phyloP scores from a whole-genome alignment of 805 yeast genomes.

The Teunomyces barrocoloradensis region DNA sequence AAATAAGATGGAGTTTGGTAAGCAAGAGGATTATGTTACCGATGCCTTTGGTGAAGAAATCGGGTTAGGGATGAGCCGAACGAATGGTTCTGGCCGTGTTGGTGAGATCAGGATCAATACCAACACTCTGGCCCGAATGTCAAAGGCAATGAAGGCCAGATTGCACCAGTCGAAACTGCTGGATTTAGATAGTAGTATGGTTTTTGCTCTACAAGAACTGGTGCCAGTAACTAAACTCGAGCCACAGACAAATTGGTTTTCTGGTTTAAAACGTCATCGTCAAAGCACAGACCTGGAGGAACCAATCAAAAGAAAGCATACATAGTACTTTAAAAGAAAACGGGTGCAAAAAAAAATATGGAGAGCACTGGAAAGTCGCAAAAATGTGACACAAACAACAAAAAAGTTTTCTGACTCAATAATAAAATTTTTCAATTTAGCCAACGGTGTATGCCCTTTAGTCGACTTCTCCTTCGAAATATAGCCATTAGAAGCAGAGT shows the following conservation, averaged over 20 bases:
- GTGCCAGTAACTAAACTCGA: not conserved
- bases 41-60: constrained; percentile 77
- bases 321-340: not conserved
- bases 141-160: constrained; percentile 58
- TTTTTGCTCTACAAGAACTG: constrained; percentile 9
- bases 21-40: constrained; percentile 57
- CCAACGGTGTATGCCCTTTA: constrained; percentile 3
- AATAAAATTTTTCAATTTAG: not conserved
- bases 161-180: constrained; percentile 20
- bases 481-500: constrained; percentile 3
- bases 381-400: constrained; percentile 5
- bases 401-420: constrained; percentile 12
- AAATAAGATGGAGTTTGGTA: constrained; percentile 81
- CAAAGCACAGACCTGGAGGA: constrained; percentile 3
- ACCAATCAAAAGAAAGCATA: not conserved
- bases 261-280: constrained; percentile 17
- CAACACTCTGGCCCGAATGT: constrained; percentile 55
- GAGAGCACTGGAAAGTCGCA: not conserved
- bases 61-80: constrained; percentile 73
- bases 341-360: not conserved
- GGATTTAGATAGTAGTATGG: constrained; percentile 15
- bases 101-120: constrained; percentile 34
- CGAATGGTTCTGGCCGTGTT: constrained; percentile 19
- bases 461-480: constrained; percentile 4
- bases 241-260: constrained; percentile 16